Evolutionary conservation across 495 filamentous ascomycete genomes (phyloP).

Genomic region (Clohesyomyces aquaticus): DNA sequence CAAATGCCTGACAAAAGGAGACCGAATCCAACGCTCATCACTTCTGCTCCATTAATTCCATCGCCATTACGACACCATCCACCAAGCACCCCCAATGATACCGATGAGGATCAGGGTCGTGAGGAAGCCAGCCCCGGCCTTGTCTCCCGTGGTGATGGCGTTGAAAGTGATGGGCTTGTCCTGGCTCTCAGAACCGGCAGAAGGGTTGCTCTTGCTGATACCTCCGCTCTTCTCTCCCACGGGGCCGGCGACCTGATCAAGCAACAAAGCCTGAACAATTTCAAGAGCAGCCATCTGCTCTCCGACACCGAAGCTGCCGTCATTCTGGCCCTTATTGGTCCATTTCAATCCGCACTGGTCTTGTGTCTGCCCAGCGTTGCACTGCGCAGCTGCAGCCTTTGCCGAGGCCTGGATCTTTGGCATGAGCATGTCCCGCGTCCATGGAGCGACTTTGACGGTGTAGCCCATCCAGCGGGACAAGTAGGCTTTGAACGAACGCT

Average conservation of each 20-base stretch:
- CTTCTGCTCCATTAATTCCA: neutral
- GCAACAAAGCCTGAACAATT: slow-evolving; percentile 59
- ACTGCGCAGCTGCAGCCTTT: slow-evolving; percentile 63
- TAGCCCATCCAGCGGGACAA: slow-evolving; percentile 71
- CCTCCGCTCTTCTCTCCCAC: slow-evolving; percentile 46
- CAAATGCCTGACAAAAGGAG: neutral
- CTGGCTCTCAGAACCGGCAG: slow-evolving; percentile 42
- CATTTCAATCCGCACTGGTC: slow-evolving; percentile 57
- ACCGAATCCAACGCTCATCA: neutral
- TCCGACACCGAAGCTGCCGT: slow-evolving; percentile 57
- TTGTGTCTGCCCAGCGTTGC: slow-evolving; percentile 58
- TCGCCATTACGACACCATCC: slow-evolving; percentile 43
- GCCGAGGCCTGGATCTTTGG: slow-evolving; percentile 61
- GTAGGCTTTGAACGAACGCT: slow-evolving; percentile 76
- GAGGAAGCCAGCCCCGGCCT: slow-evolving; percentile 48
- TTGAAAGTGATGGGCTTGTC: slow-evolving; percentile 30
- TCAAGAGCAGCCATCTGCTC: slow-evolving; percentile 65
- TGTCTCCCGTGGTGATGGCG: slow-evolving; percentile 47
- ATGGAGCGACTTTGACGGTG: slow-evolving; percentile 68
- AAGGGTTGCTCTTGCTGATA: slow-evolving; percentile 44
- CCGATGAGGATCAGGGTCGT: slow-evolving; percentile 44
- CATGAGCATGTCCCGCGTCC: slow-evolving; percentile 58
- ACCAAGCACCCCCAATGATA: slow-evolving; percentile 46
- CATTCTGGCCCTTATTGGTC: slow-evolving; percentile 52
- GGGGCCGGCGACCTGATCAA: slow-evolving; percentile 49